A percentile compares a stretch with the other conserved stretches of the same genome.
Evolutionary conservation across 495 filamentous ascomycete species (phyloP).

Genomic region (Penicillium herquei): DNA sequence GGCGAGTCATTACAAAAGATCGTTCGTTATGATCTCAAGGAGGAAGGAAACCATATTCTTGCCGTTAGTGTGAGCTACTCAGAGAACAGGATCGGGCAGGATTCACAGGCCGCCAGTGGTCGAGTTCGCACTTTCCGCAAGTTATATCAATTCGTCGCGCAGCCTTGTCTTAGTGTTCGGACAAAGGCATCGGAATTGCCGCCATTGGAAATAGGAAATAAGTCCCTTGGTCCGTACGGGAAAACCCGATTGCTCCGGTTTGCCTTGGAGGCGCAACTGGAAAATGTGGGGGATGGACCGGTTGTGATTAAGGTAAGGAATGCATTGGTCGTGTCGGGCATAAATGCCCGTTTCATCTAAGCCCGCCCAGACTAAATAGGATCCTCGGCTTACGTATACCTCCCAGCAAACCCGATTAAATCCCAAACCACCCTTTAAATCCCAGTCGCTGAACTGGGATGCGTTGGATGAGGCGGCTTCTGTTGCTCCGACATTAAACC

Average conservation of each 20-base stretch:
- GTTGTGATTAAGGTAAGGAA: constrained; percentile 43
- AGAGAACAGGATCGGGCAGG: constrained; percentile 51
- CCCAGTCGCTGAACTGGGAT: constrained; percentile 60
- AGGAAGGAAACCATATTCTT: constrained; percentile 90
- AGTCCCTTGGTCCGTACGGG: constrained; percentile 44
- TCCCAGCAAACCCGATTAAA: constrained; percentile 50
- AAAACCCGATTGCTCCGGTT: constrained; percentile 46
- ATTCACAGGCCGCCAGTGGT: constrained; percentile 61
- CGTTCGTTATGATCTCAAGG: constrained; percentile 81
- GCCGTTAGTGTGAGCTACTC: constrained; percentile 95
- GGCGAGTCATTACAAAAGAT: constrained; percentile 79
- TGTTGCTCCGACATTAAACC: constrained; percentile 66
- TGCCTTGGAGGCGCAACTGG: constrained; percentile 87
- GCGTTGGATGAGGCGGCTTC: constrained; percentile 23
- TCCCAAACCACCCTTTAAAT: constrained; percentile 55
- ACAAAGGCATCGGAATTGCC: constrained; percentile 75
- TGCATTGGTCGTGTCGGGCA: background rate
- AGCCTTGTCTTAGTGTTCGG: constrained; percentile 81
- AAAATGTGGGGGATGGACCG: constrained; percentile 71
- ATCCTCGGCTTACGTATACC: constrained; percentile 4
- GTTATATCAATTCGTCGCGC: constrained; percentile 93
- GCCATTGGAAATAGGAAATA: constrained; percentile 42
- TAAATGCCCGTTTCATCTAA: background rate
- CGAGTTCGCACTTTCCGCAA: constrained; percentile 87
- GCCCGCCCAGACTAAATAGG: background rate